phyloP scores from a whole-genome alignment of 345 rosid species.

The Eucalyptus cloeziana region DNA sequence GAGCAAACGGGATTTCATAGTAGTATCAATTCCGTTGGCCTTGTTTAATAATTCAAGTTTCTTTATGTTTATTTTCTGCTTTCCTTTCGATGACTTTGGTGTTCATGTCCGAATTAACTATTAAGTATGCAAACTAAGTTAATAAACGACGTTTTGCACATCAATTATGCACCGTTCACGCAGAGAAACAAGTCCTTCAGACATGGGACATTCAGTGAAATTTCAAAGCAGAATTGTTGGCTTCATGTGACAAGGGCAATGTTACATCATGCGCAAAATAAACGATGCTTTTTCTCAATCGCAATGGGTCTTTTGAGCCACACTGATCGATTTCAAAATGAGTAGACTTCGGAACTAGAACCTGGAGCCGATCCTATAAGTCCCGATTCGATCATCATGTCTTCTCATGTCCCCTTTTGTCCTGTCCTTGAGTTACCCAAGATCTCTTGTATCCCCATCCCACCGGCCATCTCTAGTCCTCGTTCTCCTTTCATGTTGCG shows the following conservation, averaged over 20 bases:
- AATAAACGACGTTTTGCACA: neutral
- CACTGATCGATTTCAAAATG: neutral
- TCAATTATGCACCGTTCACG: neutral
- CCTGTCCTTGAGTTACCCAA: neutral
- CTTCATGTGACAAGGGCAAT: neutral
- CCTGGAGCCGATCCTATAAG: neutral
- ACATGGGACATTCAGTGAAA: neutral
- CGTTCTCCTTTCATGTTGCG: too few relatives aligned
- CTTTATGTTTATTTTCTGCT: neutral
- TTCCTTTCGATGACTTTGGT: neutral
- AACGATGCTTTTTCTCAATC: neutral
- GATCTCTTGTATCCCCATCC: neutral
- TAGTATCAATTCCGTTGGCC: neutral
- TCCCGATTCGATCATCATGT: accelerated
- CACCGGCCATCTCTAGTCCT: neutral
- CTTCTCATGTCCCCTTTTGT: neutral
- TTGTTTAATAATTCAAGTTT: neutral
- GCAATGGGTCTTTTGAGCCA: neutral
- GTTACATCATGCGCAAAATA: neutral
- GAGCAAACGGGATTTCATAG: neutral
- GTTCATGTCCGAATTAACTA: neutral
- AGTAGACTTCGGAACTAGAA: neutral
- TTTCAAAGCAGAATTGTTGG: neutral
- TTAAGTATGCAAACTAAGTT: neutral
- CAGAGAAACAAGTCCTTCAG: neutral